Evolutionary conservation across 176 grass and related monocot genomes (phyloP).

Genomic region (Rhynchospora tenuis): DNA sequence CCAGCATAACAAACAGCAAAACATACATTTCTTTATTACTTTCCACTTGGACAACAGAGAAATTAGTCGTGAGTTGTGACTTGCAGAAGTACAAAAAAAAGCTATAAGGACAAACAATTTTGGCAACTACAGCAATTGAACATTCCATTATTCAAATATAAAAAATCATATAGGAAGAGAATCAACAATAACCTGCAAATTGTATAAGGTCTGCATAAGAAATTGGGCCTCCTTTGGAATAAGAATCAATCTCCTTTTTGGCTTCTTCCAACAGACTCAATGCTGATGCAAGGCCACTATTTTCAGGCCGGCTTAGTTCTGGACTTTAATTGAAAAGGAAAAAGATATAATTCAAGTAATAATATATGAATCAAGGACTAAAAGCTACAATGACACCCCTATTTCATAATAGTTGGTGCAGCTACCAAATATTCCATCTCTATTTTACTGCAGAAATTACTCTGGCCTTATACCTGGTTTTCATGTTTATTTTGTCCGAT

Average conservation of each 20-base stretch:
- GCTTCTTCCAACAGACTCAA: conserved; percentile 56
- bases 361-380: not conserved
- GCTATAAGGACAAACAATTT: not conserved
- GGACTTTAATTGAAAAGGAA: conserved; percentile 40
- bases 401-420: not conserved
- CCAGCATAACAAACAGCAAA: too few relatives aligned
- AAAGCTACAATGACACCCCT: not conserved
- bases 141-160: not conserved
- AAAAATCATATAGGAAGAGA: not conserved
- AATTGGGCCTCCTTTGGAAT: conserved; percentile 80
- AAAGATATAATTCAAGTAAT: not conserved
- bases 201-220: conserved; percentile 86
- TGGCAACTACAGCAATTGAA: not conserved
- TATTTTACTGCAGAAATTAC: not conserved
- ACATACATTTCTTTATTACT: too few relatives aligned
- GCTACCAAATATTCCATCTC: not conserved
- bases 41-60: not conserved
- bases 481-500: not conserved
- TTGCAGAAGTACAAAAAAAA: not conserved
- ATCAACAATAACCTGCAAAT: conserved; percentile 42
- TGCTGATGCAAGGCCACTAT: conserved; percentile 64
- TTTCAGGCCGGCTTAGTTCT: conserved; percentile 96
- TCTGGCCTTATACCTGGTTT: not conserved
- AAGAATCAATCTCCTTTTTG: conserved; percentile 86
- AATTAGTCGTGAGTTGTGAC: not conserved